These are phyloP conservation scores for Apium graveolens DNA, from an alignment of 129 eudicot species.

Conservation along the genomic window DNA sequence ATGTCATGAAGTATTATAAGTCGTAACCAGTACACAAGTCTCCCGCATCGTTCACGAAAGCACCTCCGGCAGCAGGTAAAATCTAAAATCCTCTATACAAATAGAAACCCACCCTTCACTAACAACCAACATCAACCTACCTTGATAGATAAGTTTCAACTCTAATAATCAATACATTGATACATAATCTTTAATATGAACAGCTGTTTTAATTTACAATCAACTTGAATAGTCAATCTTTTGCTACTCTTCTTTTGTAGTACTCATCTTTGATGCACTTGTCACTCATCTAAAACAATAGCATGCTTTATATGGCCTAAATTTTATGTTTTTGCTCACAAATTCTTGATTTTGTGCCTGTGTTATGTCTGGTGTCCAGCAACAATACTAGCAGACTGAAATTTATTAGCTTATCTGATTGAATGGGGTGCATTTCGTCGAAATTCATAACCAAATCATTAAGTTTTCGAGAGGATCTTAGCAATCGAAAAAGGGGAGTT, in stretches of 20 bases:
- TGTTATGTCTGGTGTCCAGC: background rate
- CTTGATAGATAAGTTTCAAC: conserved; percentile 5
- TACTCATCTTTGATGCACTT: background rate
- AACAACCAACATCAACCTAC: conserved; percentile 9
- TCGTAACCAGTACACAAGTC: background rate
- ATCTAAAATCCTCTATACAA: background rate
- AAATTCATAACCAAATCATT: conserved; percentile 21
- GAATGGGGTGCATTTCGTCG: conserved; percentile 36
- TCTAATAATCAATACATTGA: background rate
- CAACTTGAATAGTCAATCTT: background rate
- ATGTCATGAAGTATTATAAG: background rate
- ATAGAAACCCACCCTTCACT: background rate
- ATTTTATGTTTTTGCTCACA: background rate
- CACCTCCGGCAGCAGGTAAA: background rate
- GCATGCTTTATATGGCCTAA: background rate
- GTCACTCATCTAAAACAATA: background rate
- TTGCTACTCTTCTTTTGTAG: background rate
- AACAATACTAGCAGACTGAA: background rate
- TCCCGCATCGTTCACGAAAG: no score
- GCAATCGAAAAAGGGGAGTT: conserved; percentile 6
- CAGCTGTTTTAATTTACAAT: background rate
- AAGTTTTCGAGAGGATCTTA: conserved; percentile 19
- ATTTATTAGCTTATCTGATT: background rate
- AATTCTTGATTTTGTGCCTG: background rate
- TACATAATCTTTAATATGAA: background rate